Evolutionary conservation across 2,329 filamentous ascomycete species (phyloP), one percentile per base, ranked within the genome.

Genomic region (Nemania sp.): DNA sequence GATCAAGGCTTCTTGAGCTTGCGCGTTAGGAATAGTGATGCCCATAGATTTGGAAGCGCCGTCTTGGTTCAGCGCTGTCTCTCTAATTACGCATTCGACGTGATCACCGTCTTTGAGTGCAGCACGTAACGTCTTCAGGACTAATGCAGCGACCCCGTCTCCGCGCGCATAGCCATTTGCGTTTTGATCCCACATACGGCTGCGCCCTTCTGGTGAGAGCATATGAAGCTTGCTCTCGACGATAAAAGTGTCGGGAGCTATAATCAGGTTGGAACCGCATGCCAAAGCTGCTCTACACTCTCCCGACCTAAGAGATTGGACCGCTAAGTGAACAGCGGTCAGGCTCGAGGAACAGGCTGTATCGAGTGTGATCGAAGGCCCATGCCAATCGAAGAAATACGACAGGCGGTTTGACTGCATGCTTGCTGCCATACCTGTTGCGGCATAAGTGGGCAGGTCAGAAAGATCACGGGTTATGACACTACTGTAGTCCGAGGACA

Each of bases 111-210:
- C 45, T 31, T 12, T 34, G 5, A 39, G 2, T 1, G 45, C 45
- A 1, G 6, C 7, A 11, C 24, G 19, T 7, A 80, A 63, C 1
- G 60, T 65, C 52, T 81, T 82, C 1, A 82, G 56, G 0, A 80
- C 61, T 0, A 81, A 48, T 3, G 49, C 51, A 1, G 58, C 58
- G 3, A 62, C 44, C 17, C 63, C 64, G 12, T 66, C 64, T 1
- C 63, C 64, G 4, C 64, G 61, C 2, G 55, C 63, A 41, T 66
- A 66, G 2, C 64, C 64, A 26, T 64, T 51, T 0, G 60, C 64
- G 3, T 31, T 23, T 9, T 37, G 28, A 23, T 66, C 64, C 60
- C 63, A 66, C 59, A 64, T 61, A 0, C 46, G 34, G 0, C 20
- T 47, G 1, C 41, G 45, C 1, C 62, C 62, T 1, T 56, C 47